Percentiles rank a stretch among this genome's conserved stretches.
These are phyloP conservation scores for Fusarium subglutinans DNA, from an alignment of 2,329 filamentous ascomycete genomes.

Conservation along the genomic window DNA sequence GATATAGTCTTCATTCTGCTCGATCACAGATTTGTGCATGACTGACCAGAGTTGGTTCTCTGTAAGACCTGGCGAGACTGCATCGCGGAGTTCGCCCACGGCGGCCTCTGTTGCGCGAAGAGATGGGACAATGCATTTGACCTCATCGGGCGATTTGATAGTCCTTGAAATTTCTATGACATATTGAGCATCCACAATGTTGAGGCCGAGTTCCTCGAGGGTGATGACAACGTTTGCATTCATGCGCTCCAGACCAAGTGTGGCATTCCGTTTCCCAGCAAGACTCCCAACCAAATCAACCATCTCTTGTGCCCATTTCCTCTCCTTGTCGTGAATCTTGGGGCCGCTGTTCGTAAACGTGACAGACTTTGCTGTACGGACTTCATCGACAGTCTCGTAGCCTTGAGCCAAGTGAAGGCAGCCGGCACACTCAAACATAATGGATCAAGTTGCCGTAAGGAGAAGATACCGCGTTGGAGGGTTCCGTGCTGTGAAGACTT, in stretches of 20 bases:
- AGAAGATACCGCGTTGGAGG: background rate
- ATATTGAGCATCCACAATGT: background rate
- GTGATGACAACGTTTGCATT: slow-evolving; percentile 1
- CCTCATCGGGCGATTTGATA: background rate
- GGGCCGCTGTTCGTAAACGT: background rate
- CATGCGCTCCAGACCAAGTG: background rate
- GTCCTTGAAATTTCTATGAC: background rate
- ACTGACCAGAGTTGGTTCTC: slow-evolving; percentile 4
- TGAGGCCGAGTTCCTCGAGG: background rate
- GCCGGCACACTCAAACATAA: background rate
- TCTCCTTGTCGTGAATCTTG: background rate
- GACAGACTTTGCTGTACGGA: background rate
- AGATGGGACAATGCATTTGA: background rate
- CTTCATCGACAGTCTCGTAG: background rate
- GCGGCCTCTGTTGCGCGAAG: background rate
- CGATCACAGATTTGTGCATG: slow-evolving; percentile 3
- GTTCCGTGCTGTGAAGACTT: background rate
- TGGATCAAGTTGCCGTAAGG: background rate
- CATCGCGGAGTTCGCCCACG: background rate
- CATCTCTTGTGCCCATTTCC: background rate
- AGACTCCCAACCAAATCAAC: background rate
- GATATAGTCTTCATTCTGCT: slow-evolving; percentile 1
- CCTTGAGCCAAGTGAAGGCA: background rate
- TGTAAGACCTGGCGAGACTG: background rate
- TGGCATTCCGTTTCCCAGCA: background rate